phyloP scores from a whole-genome alignment of 352 stramenopile genomes.

The Phytophthora pinifolia region DNA sequence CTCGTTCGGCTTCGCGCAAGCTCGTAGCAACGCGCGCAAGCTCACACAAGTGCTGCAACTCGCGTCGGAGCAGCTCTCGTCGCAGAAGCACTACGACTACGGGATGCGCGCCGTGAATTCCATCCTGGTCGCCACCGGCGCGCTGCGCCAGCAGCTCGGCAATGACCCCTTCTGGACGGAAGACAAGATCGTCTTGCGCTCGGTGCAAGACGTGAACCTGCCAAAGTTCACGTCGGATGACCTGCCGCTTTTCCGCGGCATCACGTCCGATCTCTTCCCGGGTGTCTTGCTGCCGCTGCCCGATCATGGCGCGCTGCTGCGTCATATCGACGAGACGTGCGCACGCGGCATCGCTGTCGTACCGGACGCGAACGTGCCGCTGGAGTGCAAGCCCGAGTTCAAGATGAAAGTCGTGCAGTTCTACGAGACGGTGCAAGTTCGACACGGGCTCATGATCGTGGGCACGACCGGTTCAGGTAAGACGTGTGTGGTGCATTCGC shows the following conservation, averaged over 20 bases:
- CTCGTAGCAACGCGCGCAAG: conserved; percentile 89
- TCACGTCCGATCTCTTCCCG: conserved; percentile 94
- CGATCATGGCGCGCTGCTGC: conserved; percentile 81
- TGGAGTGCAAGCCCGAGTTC: conserved; percentile 84
- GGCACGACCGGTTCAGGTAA: conserved; percentile 93
- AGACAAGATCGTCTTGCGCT: conserved; percentile 91
- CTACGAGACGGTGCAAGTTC: conserved; percentile 95
- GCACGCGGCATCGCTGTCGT: conserved; percentile 58
- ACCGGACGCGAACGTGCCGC: conserved; percentile 52
- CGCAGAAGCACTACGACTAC: conserved; percentile 96
- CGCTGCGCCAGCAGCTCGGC: conserved; percentile 87
- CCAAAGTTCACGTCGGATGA: conserved; percentile 95
- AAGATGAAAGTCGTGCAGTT: conserved; percentile 93
- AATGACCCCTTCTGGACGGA: conserved; percentile 90
- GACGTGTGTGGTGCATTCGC: conserved; percentile 89
- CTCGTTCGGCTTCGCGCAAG: conserved; percentile 92
- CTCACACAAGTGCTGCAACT: conserved; percentile 94
- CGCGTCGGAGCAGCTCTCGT: conserved; percentile 92
- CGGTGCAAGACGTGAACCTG: conserved; percentile 94
- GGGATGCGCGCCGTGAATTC: conserved; percentile 96
- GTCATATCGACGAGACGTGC: conserved; percentile 85
- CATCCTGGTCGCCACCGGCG: conserved; percentile 92
- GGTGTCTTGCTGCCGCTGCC: conserved; percentile 85
- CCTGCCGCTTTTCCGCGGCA: conserved; percentile 92
- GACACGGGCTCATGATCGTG: conserved; percentile 96